These are phyloP conservation scores for Clathrospora elynae DNA, from an alignment of 2,329 filamentous ascomycete genomes.

Conservation along the genomic window DNA sequence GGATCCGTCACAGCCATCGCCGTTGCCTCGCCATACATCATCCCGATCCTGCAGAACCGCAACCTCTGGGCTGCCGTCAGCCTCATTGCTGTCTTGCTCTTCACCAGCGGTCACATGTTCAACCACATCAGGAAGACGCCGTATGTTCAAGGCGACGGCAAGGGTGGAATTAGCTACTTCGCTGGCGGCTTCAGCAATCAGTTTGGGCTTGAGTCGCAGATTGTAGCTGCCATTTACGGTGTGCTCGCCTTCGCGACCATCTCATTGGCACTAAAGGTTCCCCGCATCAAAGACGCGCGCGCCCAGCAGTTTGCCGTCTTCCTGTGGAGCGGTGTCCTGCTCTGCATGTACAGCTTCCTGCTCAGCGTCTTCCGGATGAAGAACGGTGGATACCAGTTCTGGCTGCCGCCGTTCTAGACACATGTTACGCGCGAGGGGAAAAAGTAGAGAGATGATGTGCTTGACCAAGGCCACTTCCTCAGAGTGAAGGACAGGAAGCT, in stretches of 20 bases:
- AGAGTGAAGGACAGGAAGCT: background rate
- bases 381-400: conserved; percentile 94
- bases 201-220: conserved; percentile 92
- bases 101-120: conserved; percentile 98
- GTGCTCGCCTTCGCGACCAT: conserved; percentile 89
- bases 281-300: conserved; percentile 78
- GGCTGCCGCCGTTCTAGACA: conserved; percentile 79
- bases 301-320: conserved; percentile 81
- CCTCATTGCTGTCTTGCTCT: conserved; percentile 85
- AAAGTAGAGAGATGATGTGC: background rate
- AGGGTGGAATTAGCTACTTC: conserved; percentile 87
- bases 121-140: conserved; percentile 97
- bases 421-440: background rate
- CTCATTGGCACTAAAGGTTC: conserved; percentile 87
- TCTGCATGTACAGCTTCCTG: conserved; percentile 90
- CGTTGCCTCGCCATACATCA: conserved; percentile 75
- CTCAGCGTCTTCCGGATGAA: conserved; percentile 93
- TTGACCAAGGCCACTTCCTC: background rate
- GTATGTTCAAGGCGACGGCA: conserved; percentile 84
- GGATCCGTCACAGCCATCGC: conserved; percentile 70
- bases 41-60: conserved; percentile 83
- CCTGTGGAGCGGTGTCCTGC: conserved; percentile 75
- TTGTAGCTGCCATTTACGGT: conserved; percentile 84
- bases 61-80: conserved; percentile 93
- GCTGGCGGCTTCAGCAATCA: conserved; percentile 92